Conservation (phyloP, 164 flowering plant species). For the Buxus sempervirens region DNA sequence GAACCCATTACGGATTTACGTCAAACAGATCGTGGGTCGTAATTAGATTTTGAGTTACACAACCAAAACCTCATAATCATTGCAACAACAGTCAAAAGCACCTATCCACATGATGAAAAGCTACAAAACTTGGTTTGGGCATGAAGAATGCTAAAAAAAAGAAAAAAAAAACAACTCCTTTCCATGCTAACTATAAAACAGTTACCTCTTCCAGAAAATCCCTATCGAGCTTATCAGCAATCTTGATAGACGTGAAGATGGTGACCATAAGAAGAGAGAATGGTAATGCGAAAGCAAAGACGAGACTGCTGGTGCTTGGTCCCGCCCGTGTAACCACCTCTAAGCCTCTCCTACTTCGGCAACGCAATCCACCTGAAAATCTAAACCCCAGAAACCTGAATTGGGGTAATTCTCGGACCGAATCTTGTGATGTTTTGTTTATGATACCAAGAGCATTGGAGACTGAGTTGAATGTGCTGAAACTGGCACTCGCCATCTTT, state of each 20-base stretch:
- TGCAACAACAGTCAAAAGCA: too few relatives aligned
- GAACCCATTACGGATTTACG: neutral
- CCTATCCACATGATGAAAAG: neutral
- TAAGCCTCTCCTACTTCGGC: conserved; percentile 19
- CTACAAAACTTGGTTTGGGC: too few relatives aligned
- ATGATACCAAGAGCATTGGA: neutral
- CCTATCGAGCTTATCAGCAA: conserved; percentile 77
- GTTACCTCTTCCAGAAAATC: conserved; percentile 77
- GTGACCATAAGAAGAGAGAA: conserved; percentile 68
- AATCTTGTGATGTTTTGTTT: neutral
- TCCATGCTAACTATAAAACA: neutral
- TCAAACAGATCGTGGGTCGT: conserved; percentile 1
- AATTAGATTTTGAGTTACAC: neutral
- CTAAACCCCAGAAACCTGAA: conserved; percentile 6
- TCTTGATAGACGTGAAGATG: conserved; percentile 55
- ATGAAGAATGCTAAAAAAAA: too few relatives aligned
- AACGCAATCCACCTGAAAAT: conserved; percentile 3
- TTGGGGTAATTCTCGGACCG: neutral
- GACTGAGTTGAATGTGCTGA: conserved; percentile 13
- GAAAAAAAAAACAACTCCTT: neutral
- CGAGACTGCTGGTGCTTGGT: conserved; percentile 39
- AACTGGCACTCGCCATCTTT: conserved; percentile 19
- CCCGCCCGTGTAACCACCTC: conserved; percentile 46
- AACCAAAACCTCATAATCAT: too few relatives aligned
- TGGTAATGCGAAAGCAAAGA: conserved; percentile 70